Evolutionary conservation across 2,329 filamentous ascomycete species (phyloP).

Genomic region (Cladosporium halotolerans): DNA sequence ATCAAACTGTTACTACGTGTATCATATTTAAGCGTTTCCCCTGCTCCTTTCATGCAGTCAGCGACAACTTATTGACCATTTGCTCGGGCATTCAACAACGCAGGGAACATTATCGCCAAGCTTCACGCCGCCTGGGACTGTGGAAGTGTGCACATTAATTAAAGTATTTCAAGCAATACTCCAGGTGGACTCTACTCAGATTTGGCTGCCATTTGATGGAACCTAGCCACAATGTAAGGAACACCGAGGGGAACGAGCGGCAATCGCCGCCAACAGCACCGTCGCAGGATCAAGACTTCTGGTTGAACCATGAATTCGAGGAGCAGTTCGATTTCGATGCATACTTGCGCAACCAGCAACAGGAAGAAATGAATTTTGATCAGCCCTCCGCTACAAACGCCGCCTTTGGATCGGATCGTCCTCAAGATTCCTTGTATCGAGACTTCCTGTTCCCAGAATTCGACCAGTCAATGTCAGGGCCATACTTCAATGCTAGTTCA

Average conservation of each 20-base stretch:
- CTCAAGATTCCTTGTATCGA: too few species aligned
- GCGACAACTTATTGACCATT: neutral
- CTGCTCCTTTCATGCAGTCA: neutral
- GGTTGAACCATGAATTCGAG: neutral
- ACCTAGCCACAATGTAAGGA: neutral
- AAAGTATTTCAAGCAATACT: too few species aligned
- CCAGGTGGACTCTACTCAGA: too few species aligned
- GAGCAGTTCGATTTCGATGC: neutral
- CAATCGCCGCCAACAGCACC: neutral
- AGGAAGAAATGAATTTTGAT: too few species aligned
- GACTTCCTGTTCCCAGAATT: too few species aligned
- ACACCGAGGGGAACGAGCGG: conserved; percentile 1
- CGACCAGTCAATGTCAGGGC: too few species aligned
- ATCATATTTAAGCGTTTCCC: neutral
- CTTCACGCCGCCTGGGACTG: too few species aligned
- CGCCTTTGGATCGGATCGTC: too few species aligned
- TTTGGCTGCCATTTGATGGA: neutral
- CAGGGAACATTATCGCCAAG: neutral
- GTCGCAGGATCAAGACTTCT: neutral
- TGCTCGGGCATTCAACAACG: neutral
- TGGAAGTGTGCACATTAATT: too few species aligned
- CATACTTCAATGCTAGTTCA: too few species aligned
- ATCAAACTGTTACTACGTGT: too few species aligned
- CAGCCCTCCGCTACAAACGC: too few species aligned
- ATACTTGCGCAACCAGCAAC: neutral